Conservation (phyloP, 257 asterid genomes). For the Thymus quinquecostatus region DNA sequence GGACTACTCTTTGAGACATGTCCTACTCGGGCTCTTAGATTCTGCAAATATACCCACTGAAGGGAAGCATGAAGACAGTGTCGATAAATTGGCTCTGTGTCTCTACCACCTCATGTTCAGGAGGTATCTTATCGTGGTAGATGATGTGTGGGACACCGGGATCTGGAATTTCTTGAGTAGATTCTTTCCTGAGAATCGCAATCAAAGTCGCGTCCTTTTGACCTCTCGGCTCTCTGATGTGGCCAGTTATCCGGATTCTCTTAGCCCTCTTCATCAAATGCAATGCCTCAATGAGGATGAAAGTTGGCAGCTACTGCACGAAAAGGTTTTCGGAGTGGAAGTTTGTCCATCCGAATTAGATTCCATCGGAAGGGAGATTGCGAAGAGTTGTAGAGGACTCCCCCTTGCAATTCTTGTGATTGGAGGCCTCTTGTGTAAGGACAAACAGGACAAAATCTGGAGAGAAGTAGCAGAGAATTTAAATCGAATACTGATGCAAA, state of each 20-base stretch:
- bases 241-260: constrained; percentile 4
- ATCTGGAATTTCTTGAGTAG: constrained; percentile 24
- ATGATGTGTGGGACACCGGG: constrained; percentile 35
- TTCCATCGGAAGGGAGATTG: constrained; percentile 27
- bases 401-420: constrained; percentile 33
- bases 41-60: background rate
- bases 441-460: background rate
- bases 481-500: background rate
- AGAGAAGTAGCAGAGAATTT: background rate
- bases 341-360: background rate
- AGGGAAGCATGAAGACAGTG: background rate
- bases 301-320: constrained; percentile 26
- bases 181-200: constrained; percentile 16
- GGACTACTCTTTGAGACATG: background rate
- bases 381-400: constrained; percentile 30
- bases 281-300: background rate
- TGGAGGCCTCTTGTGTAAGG: constrained; percentile 22
- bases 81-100: background rate
- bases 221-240: constrained; percentile 24
- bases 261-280: constrained; percentile 9
- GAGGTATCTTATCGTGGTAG: constrained; percentile 27
- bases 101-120: constrained; percentile 15
- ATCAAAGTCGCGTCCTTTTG: constrained; percentile 32
- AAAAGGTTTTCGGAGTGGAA: constrained; percentile 10
- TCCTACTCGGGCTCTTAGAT: constrained; percentile 15